Base-by-base conservation (phyloP, 306 rosid species). In the Alnus rubra region DNA sequence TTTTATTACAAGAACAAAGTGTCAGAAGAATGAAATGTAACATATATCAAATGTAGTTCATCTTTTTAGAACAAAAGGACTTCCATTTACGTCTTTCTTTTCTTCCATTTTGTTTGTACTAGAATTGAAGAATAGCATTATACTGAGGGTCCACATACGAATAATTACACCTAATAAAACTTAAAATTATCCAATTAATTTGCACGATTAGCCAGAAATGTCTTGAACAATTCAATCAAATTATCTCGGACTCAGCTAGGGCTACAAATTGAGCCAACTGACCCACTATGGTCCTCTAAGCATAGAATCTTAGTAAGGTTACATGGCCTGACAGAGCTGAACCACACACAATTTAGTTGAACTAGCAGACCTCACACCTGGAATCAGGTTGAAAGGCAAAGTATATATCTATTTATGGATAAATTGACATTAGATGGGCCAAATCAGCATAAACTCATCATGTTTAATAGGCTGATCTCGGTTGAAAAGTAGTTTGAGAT, bases 391-490 rank as follows among this genome's bases (percentile, higher is more conserved):
- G 64, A 64, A 35, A 23, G n/a, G 23, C 10, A 69, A 68, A 75
- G 10, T 80, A 35, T 80, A 35, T 50, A 39, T 54, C 16, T 18
- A 73, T 23, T 23, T 58, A 67, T 69, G 16, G n/a, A 42, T 15
- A 58, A 33, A 37, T 9, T 48, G 45, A 37, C 37, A 47, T 30
- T 58, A 35, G 18, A 56, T 58, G 44, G 31, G 45, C 47, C 42
- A 23, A 47, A 68, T 75, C 53, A 80, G 56, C 53, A 50, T 69
- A 23, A 37, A 59, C 11, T 28, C 58, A 69, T 60, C 73, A n/a
- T 44, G 30, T 51, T 58, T 56, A 52, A 39, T 0, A 1, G 1
- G 48, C 49, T 18, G 42, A 64, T 5, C 28, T 60, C 53, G 35
- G 39, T 23, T 4, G 56, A 74, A 54, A 63, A 63, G 45, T 47